Evolutionary conservation across 148 eudicot species (phyloP), one percentile per base, ranked within the genome.

Genomic region (Fallopia convolvulus): DNA sequence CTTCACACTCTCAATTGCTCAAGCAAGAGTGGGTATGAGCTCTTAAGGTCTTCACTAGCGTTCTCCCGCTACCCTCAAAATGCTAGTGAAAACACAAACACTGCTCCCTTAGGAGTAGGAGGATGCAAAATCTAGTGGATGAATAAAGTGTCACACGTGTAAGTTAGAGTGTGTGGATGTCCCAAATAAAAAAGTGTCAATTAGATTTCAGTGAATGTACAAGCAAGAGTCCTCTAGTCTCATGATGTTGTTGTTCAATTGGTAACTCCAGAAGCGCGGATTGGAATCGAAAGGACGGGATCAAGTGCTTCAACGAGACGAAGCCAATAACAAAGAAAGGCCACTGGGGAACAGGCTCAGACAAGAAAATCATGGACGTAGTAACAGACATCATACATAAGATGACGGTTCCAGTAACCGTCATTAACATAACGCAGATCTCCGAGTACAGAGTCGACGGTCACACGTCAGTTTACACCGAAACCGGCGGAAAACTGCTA

Each of bases 381-480:
- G 90, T 88, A 50, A 20, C 72, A 0, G 80, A 81, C 9, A 82
- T 90, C 2, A 78, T 85, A 8, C 74, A 40, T n/a, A 87, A 68
- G 77, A 88, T 90, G 92, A 85, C 86, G 65, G 83, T 85, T 1
- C 89, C 85, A 0, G 86, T 87, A 2, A 85, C 84, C 17, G 50
- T 88, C 55, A 73, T 90, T 21, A 90, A 90, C 81, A 68, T 90
- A 20, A 90, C 94, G 1, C 94, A 88, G 15, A 41, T 87, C 40
- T 90, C 94, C 3, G 89, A 90, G 42, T 88, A 88, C 77, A 75
- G 92, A 48, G 77, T 85, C 2, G 94, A 90, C 47, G 92, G 81
- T 0, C 94, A 90, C 63, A 15, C 92, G 2, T 87, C 92, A 0
- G 68, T 90, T 53, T 90, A 86, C 72, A 79, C 78, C 0, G 92